Evolutionary conservation across 108 stramenopile species (phyloP).

Genomic region (Cyclotella atomus): DNA sequence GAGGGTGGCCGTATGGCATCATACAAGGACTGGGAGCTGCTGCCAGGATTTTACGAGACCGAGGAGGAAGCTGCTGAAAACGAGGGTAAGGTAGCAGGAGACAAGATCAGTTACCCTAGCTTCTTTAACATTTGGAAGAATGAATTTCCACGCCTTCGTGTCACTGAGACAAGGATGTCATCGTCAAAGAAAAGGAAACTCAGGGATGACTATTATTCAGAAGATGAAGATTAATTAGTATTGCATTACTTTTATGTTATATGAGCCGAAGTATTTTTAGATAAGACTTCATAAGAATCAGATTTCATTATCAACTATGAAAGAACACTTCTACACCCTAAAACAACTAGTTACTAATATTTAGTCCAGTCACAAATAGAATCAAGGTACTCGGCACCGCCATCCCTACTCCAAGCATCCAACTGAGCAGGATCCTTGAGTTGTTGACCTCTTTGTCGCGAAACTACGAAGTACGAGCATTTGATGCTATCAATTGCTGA

Average conservation of each 20-base stretch:
- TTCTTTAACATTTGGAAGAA: neutral
- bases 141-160: neutral
- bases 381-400: constrained; percentile 53
- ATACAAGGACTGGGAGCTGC: constrained; percentile 3
- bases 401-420: constrained; percentile 71
- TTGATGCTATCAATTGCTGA: constrained; percentile 52
- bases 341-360: neutral
- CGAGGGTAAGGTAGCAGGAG: constrained; percentile 3
- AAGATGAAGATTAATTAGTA: constrained; percentile 1
- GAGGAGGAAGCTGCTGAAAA: constrained; percentile 4
- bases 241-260: no score
- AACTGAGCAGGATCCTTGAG: constrained; percentile 62
- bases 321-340: no score
- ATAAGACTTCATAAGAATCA: no score
- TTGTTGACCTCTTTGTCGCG: constrained; percentile 57
- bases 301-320: no score
- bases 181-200: neutral
- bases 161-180: neutral
- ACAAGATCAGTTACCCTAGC: neutral
- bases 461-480: constrained; percentile 61
- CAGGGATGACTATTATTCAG: neutral
- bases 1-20: neutral
- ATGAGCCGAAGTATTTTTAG: no score
- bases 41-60: neutral
- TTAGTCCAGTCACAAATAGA: constrained; percentile 37